These are phyloP conservation scores for Stagonosporopsis vannaccii DNA, from an alignment of 2,329 filamentous ascomycete genomes.

Conservation along the genomic window DNA sequence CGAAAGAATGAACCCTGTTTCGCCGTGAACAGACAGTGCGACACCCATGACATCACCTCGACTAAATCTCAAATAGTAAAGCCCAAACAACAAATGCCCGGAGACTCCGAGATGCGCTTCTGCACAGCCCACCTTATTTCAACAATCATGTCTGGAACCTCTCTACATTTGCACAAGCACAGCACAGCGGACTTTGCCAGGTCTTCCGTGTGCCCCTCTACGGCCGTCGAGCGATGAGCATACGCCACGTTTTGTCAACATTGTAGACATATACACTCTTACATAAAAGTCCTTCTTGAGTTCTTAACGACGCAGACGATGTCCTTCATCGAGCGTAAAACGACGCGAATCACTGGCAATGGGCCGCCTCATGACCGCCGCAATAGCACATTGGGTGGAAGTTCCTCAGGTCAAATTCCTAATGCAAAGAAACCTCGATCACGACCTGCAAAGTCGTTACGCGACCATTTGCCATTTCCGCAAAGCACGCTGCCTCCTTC, in stretches of 20 bases:
- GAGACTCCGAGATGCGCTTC: conserved; percentile 5
- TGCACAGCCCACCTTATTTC: conserved; percentile 2
- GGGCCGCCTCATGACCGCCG: conserved; percentile 27
- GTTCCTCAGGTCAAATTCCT: conserved; percentile 44
- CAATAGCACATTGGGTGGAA: conserved; percentile 24
- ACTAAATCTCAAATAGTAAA: conserved; percentile 7
- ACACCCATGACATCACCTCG: conserved; percentile 13
- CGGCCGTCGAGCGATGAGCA: conserved; percentile 3
- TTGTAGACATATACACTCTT: neutral
- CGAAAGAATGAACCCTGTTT: neutral
- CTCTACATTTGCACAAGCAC: conserved; percentile 20
- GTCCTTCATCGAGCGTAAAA: conserved; percentile 38
- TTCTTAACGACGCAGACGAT: conserved; percentile 17
- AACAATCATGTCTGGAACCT: conserved; percentile 3
- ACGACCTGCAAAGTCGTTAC: conserved; percentile 56
- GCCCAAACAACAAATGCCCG: conserved; percentile 11
- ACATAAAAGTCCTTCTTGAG: neutral
- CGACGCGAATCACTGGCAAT: conserved; percentile 38
- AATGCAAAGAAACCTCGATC: conserved; percentile 58
- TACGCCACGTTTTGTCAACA: neutral
- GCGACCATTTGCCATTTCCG: conserved; percentile 56
- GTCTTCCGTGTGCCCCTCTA: neutral
- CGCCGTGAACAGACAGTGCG: neutral
- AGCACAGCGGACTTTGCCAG: conserved; percentile 8
- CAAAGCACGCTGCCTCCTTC: conserved; percentile 58